Base-by-base conservation (phyloP, 768 basidiomycete species). In the Imleria badia region DNA sequence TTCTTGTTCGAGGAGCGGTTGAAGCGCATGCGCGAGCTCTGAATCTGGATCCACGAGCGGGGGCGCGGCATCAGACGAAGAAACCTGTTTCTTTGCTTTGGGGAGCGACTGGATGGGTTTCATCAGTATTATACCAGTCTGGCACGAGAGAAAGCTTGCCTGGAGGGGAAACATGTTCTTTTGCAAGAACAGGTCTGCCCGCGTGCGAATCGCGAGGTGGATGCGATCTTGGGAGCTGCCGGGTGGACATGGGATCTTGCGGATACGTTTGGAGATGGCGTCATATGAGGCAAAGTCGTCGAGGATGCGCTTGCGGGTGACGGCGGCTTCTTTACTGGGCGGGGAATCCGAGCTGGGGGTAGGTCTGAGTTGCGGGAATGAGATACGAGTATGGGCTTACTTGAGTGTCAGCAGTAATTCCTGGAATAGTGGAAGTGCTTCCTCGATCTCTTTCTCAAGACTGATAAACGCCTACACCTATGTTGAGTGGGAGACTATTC, bases 1-100 rank as follows among this genome's bases (percentile, higher is more conserved):
- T 71, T 99, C 96, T 70, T 98, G 96, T 72, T 98, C 94, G 15
- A 98, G 80, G 13, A 98, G 74, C 3, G 94, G 94, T 61, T 98
- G 94, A 15, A 98, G 73, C 8, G 78, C 74, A 40, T 81, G 76
- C 3, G 93, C 92, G 20, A 91, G 72, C 31, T 83, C 77, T 3
- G 90, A 85, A 58, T 89, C 86, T 1, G 81, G 79, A 61, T 87
- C 86, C 56, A 83, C 74, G n/a, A 72, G 64, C 3, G 66, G 62
- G 26, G 54, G 60, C 2, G 41, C 51, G 31, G 54, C 42, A 45
- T 61, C 64, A 38, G 60, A 51, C 6, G 55, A 36, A 29, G 60
- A 38, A 2, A 11, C 45, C 20, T 38, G 56, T 54, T 74, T 73
- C 56, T 78, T 76, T 22, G 81, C 76, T 48, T 76, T 82, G 4